Percentiles rank a stretch among this genome's conserved stretches.
Conservation (phyloP, 208 protist genomes). For the Angomonas ambiguus region DNA sequence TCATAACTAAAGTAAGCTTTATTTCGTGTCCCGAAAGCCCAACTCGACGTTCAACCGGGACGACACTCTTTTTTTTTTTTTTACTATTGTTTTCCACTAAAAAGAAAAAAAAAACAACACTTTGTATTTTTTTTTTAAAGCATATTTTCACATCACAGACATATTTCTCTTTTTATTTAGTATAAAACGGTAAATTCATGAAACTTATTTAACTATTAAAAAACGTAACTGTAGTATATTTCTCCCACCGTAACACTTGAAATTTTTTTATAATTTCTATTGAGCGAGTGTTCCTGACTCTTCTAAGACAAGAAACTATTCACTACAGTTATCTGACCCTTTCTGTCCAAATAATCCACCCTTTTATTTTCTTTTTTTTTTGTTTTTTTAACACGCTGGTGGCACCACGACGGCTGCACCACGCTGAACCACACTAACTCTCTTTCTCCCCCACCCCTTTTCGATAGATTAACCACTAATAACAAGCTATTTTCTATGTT, state of each 20-base stretch:
- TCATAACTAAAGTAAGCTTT: too few relatives aligned
- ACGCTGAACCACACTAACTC: too few relatives aligned
- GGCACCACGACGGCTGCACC: too few relatives aligned
- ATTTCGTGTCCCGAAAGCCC: too few relatives aligned
- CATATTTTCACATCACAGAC: background rate
- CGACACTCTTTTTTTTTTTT: background rate
- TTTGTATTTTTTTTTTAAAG: background rate
- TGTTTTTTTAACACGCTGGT: too few relatives aligned
- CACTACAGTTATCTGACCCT: too few relatives aligned
- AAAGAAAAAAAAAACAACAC: background rate
- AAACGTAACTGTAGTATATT: background rate
- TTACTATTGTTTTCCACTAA: background rate
- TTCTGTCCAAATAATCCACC: too few relatives aligned
- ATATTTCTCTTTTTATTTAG: conserved; percentile 10
- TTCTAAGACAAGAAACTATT: too few relatives aligned
- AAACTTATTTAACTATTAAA: background rate
- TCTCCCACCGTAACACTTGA: too few relatives aligned
- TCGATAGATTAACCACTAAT: background rate
- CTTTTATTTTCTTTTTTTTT: conserved; percentile 2
- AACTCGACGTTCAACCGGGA: too few relatives aligned
- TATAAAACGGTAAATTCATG: background rate
- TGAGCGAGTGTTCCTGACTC: too few relatives aligned
- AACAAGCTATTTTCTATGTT: conserved; percentile 26
- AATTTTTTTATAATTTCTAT: too few relatives aligned
- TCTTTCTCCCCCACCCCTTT: background rate